These are phyloP conservation scores for Metarhizium robertsii DNA, from an alignment of 2,329 filamentous ascomycete genomes.

Conservation along the genomic window DNA sequence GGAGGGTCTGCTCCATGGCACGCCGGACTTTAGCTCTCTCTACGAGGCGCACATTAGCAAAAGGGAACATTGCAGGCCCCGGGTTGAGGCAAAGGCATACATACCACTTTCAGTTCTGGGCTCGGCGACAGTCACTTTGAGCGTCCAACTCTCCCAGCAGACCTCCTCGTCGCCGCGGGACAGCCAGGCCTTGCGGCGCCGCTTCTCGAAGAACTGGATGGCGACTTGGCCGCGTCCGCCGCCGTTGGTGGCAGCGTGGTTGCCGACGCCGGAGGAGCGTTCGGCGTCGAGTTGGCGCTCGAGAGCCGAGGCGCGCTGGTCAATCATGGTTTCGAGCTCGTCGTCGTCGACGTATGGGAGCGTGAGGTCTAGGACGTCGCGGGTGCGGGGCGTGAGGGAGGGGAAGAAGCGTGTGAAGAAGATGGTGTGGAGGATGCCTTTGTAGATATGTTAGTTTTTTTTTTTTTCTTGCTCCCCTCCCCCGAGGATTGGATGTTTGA, in stretches of 20 bases:
- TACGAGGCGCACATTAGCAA: conserved; percentile 22
- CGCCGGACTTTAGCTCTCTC: conserved; percentile 82
- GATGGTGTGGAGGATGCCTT: conserved; percentile 89
- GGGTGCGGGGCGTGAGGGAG: conserved; percentile 68
- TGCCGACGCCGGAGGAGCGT: conserved; percentile 26
- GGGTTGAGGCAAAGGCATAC: conserved; percentile 16
- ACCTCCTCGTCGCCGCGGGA: conserved; percentile 82
- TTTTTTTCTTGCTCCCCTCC: neutral
- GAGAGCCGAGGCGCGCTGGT: conserved; percentile 72
- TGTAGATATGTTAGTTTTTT: neutral
- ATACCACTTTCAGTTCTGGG: conserved; percentile 80
- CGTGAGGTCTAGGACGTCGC: conserved; percentile 84
- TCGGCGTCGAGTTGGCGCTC: conserved; percentile 65
- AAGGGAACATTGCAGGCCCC: neutral
- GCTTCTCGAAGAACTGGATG: conserved; percentile 93
- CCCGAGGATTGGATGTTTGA: neutral
- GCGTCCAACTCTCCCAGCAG: conserved; percentile 93
- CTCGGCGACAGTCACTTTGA: conserved; percentile 88
- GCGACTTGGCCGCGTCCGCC: conserved; percentile 55
- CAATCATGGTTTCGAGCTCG: conserved; percentile 88
- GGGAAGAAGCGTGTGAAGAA: conserved; percentile 99
- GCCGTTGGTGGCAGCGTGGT: conserved; percentile 11
- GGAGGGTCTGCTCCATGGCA: conserved; percentile 83
- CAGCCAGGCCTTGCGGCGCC: conserved; percentile 70
- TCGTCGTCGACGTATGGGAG: conserved; percentile 83